phyloP scores from a whole-genome alignment of 352 stramenopile genomes.

The Pythium volutum region DNA sequence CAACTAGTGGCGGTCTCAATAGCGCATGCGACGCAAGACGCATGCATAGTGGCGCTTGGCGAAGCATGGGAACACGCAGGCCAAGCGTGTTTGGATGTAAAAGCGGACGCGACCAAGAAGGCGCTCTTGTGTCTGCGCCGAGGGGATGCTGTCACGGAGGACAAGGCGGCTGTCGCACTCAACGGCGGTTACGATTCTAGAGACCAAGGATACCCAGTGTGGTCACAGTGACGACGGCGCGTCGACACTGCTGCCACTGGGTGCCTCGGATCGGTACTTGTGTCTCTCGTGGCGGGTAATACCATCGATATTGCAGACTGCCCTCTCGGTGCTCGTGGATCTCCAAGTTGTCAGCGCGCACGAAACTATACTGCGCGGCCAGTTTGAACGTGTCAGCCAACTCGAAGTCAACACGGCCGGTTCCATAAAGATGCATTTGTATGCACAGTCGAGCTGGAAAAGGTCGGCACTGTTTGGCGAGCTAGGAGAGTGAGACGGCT shows the following conservation, averaged over 20 bases:
- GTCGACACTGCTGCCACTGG: background rate
- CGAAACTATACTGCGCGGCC: background rate
- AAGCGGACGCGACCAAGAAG: conserved; percentile 24
- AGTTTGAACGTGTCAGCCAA: background rate
- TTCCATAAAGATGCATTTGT: background rate
- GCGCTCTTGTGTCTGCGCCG: conserved; percentile 28
- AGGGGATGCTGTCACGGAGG: conserved; percentile 1
- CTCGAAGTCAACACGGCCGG: background rate
- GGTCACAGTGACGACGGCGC: background rate
- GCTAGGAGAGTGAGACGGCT: background rate
- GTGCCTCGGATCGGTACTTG: background rate
- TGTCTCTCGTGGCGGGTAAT: too few relatives aligned
- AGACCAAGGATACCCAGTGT: background rate
- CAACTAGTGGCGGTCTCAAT: conserved; percentile 26
- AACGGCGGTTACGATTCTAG: background rate
- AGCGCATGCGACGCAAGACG: background rate
- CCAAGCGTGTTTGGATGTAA: conserved; percentile 16
- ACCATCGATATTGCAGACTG: too few relatives aligned
- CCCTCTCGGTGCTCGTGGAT: background rate
- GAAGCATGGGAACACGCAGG: conserved; percentile 3
- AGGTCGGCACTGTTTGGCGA: background rate
- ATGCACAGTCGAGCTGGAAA: conserved; percentile 10
- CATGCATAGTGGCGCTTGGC: background rate
- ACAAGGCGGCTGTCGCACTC: background rate
- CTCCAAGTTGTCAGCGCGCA: background rate